phyloP scores from a whole-genome alignment of 2,329 filamentous ascomycete species.

The Clathrospora elynae region DNA sequence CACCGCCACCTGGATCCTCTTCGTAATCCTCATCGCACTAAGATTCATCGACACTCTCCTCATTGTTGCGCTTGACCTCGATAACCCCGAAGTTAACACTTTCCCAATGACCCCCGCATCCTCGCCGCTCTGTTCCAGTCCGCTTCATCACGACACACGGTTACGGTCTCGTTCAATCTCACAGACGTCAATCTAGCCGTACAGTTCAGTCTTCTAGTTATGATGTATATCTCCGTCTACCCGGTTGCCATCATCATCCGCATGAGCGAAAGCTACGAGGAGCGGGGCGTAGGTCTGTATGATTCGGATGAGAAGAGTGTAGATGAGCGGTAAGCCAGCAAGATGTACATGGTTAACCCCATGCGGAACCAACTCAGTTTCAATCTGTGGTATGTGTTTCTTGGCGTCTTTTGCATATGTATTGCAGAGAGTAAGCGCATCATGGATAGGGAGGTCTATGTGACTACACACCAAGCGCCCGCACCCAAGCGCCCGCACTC shows the following conservation, averaged over 20 bases:
- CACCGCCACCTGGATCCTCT: constrained; percentile 93
- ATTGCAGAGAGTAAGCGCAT: constrained; percentile 82
- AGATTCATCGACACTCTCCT: constrained; percentile 87
- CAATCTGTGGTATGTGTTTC: constrained; percentile 95
- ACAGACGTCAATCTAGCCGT: constrained; percentile 82
- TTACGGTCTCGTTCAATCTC: constrained; percentile 81
- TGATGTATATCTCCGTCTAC: constrained; percentile 99
- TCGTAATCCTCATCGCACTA: constrained; percentile 78
- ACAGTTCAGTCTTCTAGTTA: constrained; percentile 91
- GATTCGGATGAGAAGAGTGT: constrained; percentile 51
- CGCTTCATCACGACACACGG: constrained; percentile 84
- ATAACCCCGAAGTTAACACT: constrained; percentile 68
- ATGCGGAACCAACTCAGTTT: constrained; percentile 92
- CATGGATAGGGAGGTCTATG: constrained; percentile 61
- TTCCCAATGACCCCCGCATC: constrained; percentile 76
- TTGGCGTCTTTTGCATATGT: constrained; percentile 89
- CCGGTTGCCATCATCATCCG: constrained; percentile 95
- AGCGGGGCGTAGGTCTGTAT: constrained; percentile 80
- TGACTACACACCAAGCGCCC: background rate
- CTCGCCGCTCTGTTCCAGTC: constrained; percentile 91
- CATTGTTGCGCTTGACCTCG: constrained; percentile 88
- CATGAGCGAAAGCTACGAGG: constrained; percentile 94
- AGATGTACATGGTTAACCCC: constrained; percentile 85
- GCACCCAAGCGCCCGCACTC: background rate
- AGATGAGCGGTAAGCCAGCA: constrained; percentile 60